Base-by-base conservation (phyloP, 2,329 filamentous ascomycete species). In the Corynespora cassiicola region DNA sequence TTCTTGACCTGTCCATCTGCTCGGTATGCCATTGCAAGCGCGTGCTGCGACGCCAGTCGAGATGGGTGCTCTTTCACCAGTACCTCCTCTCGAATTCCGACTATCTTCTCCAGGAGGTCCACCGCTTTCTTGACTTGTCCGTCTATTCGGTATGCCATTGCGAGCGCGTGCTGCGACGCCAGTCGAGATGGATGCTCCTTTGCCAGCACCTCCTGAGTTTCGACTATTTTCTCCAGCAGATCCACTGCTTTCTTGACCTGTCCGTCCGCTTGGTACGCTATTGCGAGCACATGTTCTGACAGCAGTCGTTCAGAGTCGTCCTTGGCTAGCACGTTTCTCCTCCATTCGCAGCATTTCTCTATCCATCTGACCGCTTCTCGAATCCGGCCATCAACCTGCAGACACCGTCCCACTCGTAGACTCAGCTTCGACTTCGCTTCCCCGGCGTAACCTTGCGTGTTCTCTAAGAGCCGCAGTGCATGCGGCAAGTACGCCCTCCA, bases 401-500 rank as follows among this genome's bases (percentile, higher is more conserved):
- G 20, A 31, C 30, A 41, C 15, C 28, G 24, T 3, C 42, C 37
- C 5, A 41, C 27, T 19, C n/a, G 18, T 4, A 37, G 33, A 36
- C 23, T 10, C 25, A 36, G 22, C 15, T 36, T 22, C 20, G 33
- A 28, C 33, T 19, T 36, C 16, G 27, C 33, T 10, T 23, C 15
- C 22, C 24, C 14, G 12, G 27, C 15, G 14, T 15, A 29, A 12
- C 6, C 21, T 26, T 39, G 27, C 25, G 36, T 42, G 6, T 31
- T 21, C 10, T 39, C 16, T 12, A 52, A 32, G 15, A 46, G 26
- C 15, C 40, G 35, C 12, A 39, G 23, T 19, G 36, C 43, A 27
- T 54, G 51, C 17, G 42, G 40, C 27, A 54, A 21, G 36, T 47
- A 50, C 35, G 26, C 23, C 25, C 48, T 45, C 45, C 45, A 50